Base-by-base conservation (phyloP, 768 basidiomycete species). In the Epithele typhae region DNA sequence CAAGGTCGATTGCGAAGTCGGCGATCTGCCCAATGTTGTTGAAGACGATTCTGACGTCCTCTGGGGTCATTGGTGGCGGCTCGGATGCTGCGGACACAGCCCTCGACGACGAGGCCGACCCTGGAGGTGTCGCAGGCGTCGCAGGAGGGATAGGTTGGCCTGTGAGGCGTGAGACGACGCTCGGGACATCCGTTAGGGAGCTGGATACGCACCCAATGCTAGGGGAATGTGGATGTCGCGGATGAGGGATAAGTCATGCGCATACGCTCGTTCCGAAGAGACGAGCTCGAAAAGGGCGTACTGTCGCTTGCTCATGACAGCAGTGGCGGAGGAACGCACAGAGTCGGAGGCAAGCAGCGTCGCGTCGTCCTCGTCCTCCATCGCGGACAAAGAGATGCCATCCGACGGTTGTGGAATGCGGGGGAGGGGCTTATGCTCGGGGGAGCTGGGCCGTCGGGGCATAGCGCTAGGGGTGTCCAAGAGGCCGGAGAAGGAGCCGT, bases 261-360 rank as follows among this genome's bases (percentile, higher is more conserved):
- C 83, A 64, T 91, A 91, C 1, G 86, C 84, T 22, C 85, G 73
- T 59, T 92, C 89, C 18, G 86, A 87, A 10, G 83, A 79, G 37
- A 92, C 73, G 22, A 92, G 66, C 54, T 92, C 90, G 41, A 79
- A 76, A 18, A 92, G 68, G 8, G 88, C 88, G 61, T 92, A 84
- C 19, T 79, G 74, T 30, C 90, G 77, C 66, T 91, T 91, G 22
- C 82, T 75, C 58, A 80, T 64, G 21, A 36, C 49, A 1, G 24
- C 42, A 18, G 50, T 48, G 21, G 43, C 34, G 21, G 52, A 56
- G 22, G 52, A 47, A 15, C 53, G 54, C 9, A 45, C 30, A 21
- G 42, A 50, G 9, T 36, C 35, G 9, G 15, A 6, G 39, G 49
- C 51, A 15, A 55, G 48, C 14, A 45, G 41, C 25, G 54, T 45